phyloP scores from a whole-genome alignment of 2,329 filamentous ascomycete species.

The Talaromyces marneffei region DNA sequence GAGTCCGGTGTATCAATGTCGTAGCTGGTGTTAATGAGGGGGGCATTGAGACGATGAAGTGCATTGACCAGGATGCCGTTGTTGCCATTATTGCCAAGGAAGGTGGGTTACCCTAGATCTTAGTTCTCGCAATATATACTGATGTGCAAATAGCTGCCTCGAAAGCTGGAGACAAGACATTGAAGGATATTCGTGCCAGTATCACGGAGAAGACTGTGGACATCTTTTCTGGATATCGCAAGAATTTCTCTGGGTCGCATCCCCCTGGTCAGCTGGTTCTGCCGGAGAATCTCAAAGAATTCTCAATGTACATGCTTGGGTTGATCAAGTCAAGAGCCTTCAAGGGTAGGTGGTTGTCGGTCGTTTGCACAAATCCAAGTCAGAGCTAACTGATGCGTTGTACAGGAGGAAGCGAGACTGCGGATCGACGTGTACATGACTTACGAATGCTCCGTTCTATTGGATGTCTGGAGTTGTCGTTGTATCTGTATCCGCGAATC shows the following conservation, averaged over 20 bases:
- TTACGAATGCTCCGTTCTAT: constrained; percentile 85
- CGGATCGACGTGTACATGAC: constrained; percentile 84
- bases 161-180: constrained; percentile 67
- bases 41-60: constrained; percentile 78
- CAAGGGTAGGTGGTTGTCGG: constrained; percentile 52
- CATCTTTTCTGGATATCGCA: constrained; percentile 84
- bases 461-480: constrained; percentile 74
- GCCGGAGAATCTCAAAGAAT: constrained; percentile 92
- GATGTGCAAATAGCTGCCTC: constrained; percentile 56
- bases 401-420: constrained; percentile 66
- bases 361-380: neutral
- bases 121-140: neutral
- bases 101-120: constrained; percentile 29
- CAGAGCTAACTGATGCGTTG: neutral
- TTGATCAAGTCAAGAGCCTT: constrained; percentile 86
- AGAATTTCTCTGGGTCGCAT: constrained; percentile 80
- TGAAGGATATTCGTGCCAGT: constrained; percentile 79
- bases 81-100: constrained; percentile 87
- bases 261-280: constrained; percentile 90
- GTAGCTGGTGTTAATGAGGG: constrained; percentile 88
- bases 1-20: constrained; percentile 87
- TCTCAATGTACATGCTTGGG: constrained; percentile 90
- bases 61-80: constrained; percentile 92
- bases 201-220: constrained; percentile 91
- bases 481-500: constrained; percentile 94